phyloP scores from a whole-genome alignment of 352 stramenopile species.

The Phytophthora parvispora region DNA sequence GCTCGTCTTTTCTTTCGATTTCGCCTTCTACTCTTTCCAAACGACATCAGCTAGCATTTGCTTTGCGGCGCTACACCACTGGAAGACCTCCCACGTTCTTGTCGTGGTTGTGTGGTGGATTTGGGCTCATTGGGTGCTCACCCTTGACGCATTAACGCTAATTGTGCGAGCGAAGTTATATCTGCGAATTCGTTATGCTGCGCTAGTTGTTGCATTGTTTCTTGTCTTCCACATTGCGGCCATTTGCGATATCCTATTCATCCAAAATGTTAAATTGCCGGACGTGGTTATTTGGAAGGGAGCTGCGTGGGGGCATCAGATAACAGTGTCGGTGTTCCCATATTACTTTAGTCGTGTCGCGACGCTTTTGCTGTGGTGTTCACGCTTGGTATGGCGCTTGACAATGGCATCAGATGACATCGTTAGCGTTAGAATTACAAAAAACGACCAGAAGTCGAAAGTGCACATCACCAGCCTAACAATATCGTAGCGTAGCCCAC shows the following conservation, averaged over 20 bases:
- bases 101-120: slow-evolving; percentile 5
- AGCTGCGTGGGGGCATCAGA: background rate
- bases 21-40: slow-evolving; percentile 38
- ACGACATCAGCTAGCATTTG: slow-evolving; percentile 26
- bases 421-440: background rate
- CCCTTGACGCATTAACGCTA: slow-evolving; percentile 34
- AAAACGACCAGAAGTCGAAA: background rate
- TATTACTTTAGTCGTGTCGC: background rate
- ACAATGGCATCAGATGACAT: background rate
- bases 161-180: slow-evolving; percentile 16
- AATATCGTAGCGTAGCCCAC: background rate
- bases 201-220: background rate
- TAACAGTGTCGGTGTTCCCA: background rate
- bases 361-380: background rate
- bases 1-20: slow-evolving; percentile 44
- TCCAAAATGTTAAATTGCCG: background rate
- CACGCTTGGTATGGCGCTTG: background rate
- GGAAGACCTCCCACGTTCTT: slow-evolving; percentile 12
- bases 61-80: slow-evolving; percentile 13
- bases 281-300: background rate
- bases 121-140: slow-evolving; percentile 32
- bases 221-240: background rate
- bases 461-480: background rate
- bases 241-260: background rate
- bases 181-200: background rate